Evolutionary conservation across 2,329 filamentous ascomycete genomes (phyloP).

Genomic region (Fusarium citri): DNA sequence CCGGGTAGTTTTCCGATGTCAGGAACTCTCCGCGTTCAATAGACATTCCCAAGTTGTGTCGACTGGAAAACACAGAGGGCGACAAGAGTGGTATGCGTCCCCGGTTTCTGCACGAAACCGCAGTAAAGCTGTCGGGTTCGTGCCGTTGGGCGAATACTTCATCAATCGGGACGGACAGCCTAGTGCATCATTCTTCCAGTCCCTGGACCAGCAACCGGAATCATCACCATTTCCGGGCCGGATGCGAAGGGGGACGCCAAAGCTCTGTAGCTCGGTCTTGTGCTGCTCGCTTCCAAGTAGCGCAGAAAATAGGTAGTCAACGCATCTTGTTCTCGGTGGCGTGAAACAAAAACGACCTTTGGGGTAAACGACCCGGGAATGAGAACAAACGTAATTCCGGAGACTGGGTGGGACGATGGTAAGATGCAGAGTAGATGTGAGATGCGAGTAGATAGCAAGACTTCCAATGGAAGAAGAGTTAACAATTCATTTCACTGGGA

Average conservation of each 20-base stretch:
- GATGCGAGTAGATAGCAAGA: background rate
- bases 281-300: too few relatives aligned
- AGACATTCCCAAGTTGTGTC: background rate
- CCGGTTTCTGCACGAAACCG: too few relatives aligned
- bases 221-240: too few relatives aligned
- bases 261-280: too few relatives aligned
- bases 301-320: background rate
- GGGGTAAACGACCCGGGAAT: rapidly evolving
- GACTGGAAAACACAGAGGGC: background rate
- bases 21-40: background rate
- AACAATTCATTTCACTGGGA: too few relatives aligned
- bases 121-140: background rate
- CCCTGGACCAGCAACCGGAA: background rate
- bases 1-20: background rate
- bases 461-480: too few relatives aligned
- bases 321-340: background rate
- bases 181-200: rapidly evolving
- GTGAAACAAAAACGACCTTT: background rate
- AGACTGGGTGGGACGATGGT: background rate
- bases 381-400: background rate
- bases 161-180: background rate
- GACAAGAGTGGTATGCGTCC: background rate
- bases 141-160: background rate
- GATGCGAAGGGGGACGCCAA: background rate
- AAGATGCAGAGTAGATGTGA: background rate